phyloP scores from a whole-genome alignment of 2,329 filamentous ascomycete genomes.

The Calycina herbarum region DNA sequence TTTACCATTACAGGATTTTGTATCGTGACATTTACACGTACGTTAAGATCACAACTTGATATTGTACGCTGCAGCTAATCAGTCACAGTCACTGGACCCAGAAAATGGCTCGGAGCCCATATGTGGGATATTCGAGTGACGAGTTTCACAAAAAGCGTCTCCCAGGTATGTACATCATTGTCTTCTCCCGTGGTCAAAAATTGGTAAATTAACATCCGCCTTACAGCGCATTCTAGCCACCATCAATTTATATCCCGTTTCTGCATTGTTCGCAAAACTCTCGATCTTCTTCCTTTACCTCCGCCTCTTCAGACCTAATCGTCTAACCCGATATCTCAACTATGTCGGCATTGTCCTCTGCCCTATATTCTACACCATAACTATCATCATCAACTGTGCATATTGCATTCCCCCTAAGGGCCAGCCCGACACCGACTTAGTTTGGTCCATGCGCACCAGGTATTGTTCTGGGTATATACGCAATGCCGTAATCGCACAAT shows the following conservation, averaged over 20 bases:
- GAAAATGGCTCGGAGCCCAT: neutral
- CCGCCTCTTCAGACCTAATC: neutral
- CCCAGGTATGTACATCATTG: neutral
- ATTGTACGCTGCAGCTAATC: neutral
- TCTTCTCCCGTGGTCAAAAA: too few relatives aligned
- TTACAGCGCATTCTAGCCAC: neutral
- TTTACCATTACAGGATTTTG: neutral
- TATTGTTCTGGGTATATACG: too few relatives aligned
- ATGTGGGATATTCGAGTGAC: neutral
- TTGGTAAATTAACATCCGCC: neutral
- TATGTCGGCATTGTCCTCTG: neutral
- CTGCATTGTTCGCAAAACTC: neutral
- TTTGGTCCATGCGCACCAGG: too few relatives aligned
- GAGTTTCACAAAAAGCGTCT: neutral
- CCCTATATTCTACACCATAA: neutral
- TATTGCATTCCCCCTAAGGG: too few relatives aligned
- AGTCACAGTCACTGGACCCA: neutral
- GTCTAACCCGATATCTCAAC: neutral
- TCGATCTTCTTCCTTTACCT: neutral
- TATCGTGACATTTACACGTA: neutral
- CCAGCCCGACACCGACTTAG: too few relatives aligned
- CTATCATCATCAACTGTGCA: neutral
- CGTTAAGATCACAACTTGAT: neutral
- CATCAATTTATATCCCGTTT: neutral
- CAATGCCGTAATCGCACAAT: too few relatives aligned